A percentile compares a stretch with the other conserved stretches of the same genome.
These are phyloP conservation scores for Aegilops longissima DNA, from an alignment of 176 grass and related monocot species.

Conservation along the genomic window DNA sequence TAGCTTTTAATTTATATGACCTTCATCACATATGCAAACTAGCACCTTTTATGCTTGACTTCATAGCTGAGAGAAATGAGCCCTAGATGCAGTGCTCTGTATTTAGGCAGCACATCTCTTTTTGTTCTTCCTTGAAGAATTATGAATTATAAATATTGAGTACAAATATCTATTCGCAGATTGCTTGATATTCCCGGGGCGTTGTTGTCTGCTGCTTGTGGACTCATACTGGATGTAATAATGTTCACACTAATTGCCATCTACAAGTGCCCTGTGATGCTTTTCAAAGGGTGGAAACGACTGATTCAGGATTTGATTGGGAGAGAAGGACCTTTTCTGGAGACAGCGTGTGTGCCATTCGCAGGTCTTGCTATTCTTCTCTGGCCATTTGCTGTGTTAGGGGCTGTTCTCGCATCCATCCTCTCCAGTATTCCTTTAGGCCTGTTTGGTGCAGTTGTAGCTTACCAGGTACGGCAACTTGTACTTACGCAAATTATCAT, in stretches of 20 bases:
- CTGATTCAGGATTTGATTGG: constrained; percentile 87
- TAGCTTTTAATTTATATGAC: not conserved
- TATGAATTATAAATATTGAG: constrained; percentile 4
- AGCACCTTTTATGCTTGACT: constrained; percentile 9
- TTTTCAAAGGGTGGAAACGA: constrained; percentile 95
- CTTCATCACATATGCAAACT: constrained; percentile 8
- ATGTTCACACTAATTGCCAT: constrained; percentile 78
- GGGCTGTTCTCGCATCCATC: constrained; percentile 64
- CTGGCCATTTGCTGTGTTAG: constrained; percentile 90
- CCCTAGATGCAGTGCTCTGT: not conserved
- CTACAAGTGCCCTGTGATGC: constrained; percentile 93
- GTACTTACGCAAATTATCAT: not conserved
- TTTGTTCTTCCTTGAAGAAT: constrained; percentile 16
- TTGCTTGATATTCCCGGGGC: constrained; percentile 73
- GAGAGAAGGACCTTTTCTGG: constrained; percentile 89
- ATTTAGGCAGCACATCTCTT: constrained; percentile 9
- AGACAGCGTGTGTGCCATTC: constrained; percentile 94
- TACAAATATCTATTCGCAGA: constrained; percentile 35
- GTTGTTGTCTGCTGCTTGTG: constrained; percentile 48
- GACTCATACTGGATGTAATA: constrained; percentile 63
- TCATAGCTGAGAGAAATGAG: not conserved
- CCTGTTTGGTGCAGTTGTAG: constrained; percentile 76
- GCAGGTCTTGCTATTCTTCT: constrained; percentile 96
- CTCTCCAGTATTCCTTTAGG: constrained; percentile 89
- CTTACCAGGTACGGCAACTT: constrained; percentile 67